phyloP scores from a whole-genome alignment of 2,329 filamentous ascomycete genomes.

The Nigrospora sphaerica region DNA sequence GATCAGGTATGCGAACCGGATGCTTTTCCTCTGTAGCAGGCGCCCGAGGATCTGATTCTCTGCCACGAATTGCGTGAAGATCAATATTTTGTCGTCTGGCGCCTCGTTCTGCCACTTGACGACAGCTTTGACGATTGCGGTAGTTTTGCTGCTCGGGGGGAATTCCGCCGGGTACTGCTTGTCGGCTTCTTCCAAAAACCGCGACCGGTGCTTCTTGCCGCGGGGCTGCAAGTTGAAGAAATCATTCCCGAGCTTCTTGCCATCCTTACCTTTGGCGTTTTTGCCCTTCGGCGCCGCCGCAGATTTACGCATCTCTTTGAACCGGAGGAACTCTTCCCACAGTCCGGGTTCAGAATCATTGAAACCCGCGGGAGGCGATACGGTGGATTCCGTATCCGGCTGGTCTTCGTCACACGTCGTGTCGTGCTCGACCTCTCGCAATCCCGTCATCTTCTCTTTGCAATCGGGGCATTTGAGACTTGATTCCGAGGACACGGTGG shows the following conservation, averaged over 20 bases:
- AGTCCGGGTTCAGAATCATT: too few species aligned
- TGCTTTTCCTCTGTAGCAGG: constrained; percentile 19
- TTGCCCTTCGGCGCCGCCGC: too few species aligned
- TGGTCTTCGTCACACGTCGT: too few species aligned
- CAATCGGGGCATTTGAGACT: too few species aligned
- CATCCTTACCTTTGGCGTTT: background rate
- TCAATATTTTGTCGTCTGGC: constrained; percentile 6
- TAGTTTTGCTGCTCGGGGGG: background rate
- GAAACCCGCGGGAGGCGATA: too few species aligned
- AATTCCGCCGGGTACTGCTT: background rate
- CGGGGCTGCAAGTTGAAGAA: background rate
- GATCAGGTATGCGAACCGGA: constrained; percentile 30
- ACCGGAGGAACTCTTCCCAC: too few species aligned
- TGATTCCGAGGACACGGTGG: too few species aligned
- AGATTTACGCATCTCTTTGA: too few species aligned
- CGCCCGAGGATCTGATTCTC: constrained; percentile 22
- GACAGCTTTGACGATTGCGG: background rate
- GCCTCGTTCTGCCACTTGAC: background rate
- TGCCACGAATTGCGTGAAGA: background rate
- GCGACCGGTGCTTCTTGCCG: background rate
- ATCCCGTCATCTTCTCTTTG: too few species aligned
- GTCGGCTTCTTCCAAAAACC: background rate
- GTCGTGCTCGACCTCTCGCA: too few species aligned
- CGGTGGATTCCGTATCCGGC: too few species aligned
- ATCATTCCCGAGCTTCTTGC: background rate